Evolutionary conservation across 441 rosid species (phyloP), one percentile per base, ranked within the genome.

Genomic region (Hura crepitans): DNA sequence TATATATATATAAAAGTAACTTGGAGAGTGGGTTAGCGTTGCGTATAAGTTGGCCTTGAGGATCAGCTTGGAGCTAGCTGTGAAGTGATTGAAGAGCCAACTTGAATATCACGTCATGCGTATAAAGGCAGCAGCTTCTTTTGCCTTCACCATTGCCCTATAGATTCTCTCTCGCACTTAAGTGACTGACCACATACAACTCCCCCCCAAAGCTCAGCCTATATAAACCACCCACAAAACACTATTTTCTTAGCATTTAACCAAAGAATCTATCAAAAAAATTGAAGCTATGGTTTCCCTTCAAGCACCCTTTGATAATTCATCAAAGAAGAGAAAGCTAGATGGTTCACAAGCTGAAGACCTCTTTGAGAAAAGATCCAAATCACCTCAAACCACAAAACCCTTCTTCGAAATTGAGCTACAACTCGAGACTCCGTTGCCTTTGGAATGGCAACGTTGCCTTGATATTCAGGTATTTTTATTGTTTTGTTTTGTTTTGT

Each of bases 401-500:
- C 62, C 80, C 11, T 15, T 78, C 67, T 76, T 83, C 14, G 86
- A 87, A 67, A 78, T 85, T 53, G 88, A 85, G 72, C 89, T 84
- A 18, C 98, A 86, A 53, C 89, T 85, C 28, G 86, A 88, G 81
- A 80, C 80, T 66, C 93, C 93, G 9, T 70, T 92, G 57, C 86
- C 95, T 70, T 64, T 70, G 49, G 90, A 81, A 78, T 85, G 96
- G 92, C 93, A 85, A 63, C 57, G 85, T 55, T 81, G 85, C 72
- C 84, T 84, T 10, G 89, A 93, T 77, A 74, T 85, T 80, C 89
- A 87, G 96, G 98, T 92, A 82, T 5, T 0, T 2, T 8, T 30
- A 17, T 10, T n/a, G 17, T 47, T 18, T 18, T 47, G 17, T 18
- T 14, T 14, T 5, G 5, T 47, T 14, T 0, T 47, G 18, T 47